Conservation (phyloP, 2,329 filamentous ascomycete genomes). For the Diaporthe batatas region DNA sequence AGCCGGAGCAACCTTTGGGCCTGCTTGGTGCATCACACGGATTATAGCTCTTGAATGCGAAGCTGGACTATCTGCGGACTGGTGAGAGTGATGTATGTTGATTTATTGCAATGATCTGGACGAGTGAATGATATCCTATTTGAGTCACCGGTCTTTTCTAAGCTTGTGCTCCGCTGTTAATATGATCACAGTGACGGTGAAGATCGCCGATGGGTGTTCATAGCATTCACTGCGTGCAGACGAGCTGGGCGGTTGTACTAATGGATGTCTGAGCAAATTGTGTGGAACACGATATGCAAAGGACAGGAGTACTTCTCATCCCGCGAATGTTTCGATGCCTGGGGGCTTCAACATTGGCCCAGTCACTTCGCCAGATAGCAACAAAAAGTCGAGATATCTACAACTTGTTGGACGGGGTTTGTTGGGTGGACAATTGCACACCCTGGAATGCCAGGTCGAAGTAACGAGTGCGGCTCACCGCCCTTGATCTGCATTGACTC, state of each 20-base stretch:
- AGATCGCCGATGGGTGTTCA: neutral
- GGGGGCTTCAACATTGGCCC: neutral
- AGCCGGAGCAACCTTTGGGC: conserved; percentile 53
- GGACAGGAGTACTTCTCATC: no score
- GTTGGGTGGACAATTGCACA: neutral
- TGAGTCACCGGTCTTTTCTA: neutral
- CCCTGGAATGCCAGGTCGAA: neutral
- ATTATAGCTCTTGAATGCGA: neutral
- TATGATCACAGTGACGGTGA: no score
- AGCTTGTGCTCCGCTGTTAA: neutral
- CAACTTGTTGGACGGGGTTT: no score
- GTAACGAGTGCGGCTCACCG: neutral
- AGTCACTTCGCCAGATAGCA: no score
- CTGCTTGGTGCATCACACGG: neutral
- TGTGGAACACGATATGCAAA: neutral
- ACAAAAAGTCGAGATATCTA: no score
- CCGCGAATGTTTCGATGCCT: neutral
- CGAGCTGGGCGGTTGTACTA: neutral
- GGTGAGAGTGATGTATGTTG: neutral
- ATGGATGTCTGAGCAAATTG: neutral
- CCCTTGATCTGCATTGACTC: no score
- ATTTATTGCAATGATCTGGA: neutral
- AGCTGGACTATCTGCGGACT: no score
- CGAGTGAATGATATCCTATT: conserved; percentile 9
- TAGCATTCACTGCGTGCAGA: neutral